phyloP scores from a whole-genome alignment of 768 basidiomycete genomes.

The Kwoniella mangroviensis region DNA sequence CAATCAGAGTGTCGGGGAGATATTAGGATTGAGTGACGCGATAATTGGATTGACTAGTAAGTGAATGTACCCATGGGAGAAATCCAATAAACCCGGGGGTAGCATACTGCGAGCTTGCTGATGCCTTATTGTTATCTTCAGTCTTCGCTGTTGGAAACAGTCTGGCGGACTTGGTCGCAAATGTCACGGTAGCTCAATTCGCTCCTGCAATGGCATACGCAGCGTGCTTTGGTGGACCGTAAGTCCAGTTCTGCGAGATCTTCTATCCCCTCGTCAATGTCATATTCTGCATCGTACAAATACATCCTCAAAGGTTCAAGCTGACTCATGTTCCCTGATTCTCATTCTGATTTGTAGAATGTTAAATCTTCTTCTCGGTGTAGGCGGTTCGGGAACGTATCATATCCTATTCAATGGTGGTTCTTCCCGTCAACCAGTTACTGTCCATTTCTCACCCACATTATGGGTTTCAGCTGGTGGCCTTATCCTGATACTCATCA shows the following conservation, averaged over 20 bases:
- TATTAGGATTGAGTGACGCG: conserved; percentile 94
- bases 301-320: background rate
- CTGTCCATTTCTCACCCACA: conserved; percentile 76
- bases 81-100: too few species aligned
- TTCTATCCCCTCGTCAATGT: conserved; percentile 16
- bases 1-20: conserved; percentile 87
- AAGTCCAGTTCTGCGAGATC: conserved; percentile 23
- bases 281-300: background rate
- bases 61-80: conserved; percentile 2
- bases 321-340: too few species aligned
- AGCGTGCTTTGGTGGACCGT: conserved; percentile 54
- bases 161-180: conserved; percentile 93
- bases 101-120: too few species aligned
- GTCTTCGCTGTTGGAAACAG: conserved; percentile 96
- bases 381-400: conserved; percentile 89
- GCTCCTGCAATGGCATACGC: conserved; percentile 58
- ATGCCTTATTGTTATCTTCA: background rate
- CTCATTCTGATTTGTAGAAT: conserved; percentile 32
- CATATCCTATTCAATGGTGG: conserved; percentile 64
- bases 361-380: conserved; percentile 64
- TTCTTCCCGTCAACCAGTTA: conserved; percentile 67
- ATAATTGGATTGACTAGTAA: conserved; percentile 88
- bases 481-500: conserved; percentile 72
- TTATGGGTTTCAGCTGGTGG: conserved; percentile 82
- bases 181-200: conserved; percentile 83